phyloP scores from a whole-genome alignment of 176 grass and related monocot genomes.

The Poa pratensis region DNA sequence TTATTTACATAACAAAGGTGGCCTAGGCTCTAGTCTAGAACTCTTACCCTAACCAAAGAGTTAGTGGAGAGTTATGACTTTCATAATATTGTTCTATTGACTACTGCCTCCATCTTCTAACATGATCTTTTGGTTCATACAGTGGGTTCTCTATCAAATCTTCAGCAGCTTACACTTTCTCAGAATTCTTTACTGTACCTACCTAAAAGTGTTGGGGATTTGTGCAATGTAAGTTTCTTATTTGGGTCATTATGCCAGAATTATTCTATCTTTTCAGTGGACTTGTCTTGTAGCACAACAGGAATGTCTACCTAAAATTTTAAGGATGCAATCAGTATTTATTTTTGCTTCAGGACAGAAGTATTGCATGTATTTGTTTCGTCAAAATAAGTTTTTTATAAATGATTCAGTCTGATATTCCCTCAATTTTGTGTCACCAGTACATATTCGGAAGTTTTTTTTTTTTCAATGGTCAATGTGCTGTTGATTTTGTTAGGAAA shows the following conservation, averaged over 20 bases:
- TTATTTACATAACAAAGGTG: slow-evolving; percentile 13
- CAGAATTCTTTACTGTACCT: slow-evolving; percentile 76
- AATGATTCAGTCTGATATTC: slow-evolving; percentile 10
- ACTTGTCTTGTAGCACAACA: slow-evolving; percentile 2
- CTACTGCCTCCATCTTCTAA: slow-evolving; percentile 34
- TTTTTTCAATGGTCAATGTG: not conserved
- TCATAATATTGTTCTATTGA: slow-evolving; percentile 1
- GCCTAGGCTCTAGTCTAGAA: not conserved
- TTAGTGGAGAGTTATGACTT: slow-evolving; percentile 12
- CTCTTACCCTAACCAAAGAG: slow-evolving; percentile 8
- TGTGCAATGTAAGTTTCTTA: slow-evolving; percentile 72
- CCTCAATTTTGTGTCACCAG: slow-evolving; percentile 9
- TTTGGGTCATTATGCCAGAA: slow-evolving; percentile 18
- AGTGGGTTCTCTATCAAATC: slow-evolving; percentile 90
- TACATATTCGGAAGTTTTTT: not conserved
- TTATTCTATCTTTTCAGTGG: slow-evolving; percentile 17
- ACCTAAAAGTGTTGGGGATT: slow-evolving; percentile 78
- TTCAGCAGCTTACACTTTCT: slow-evolving; percentile 78
- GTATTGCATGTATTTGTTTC: not conserved
- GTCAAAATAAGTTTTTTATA: slow-evolving; percentile 21
- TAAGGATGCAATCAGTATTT: not conserved
- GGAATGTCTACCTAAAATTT: not conserved
- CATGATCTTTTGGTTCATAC: slow-evolving; percentile 36
- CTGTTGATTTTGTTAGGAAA: slow-evolving; percentile 10
- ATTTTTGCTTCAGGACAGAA: not conserved